Conservation (phyloP, 2,329 filamentous ascomycete species). For the Fusarium incarnatum region DNA sequence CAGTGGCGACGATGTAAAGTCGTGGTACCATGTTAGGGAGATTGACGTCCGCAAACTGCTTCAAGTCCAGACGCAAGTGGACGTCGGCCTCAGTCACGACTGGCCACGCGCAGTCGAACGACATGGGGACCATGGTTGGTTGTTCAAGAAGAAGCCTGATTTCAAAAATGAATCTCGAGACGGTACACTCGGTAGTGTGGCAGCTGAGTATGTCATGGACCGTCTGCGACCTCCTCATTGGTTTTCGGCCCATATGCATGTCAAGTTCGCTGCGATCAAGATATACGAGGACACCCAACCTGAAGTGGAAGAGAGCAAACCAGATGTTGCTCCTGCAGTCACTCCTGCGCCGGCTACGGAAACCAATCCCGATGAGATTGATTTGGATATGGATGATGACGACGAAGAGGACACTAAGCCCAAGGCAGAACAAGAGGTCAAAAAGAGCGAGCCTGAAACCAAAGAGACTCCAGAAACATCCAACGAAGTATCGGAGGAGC, state of each 20-base stretch:
- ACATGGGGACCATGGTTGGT: conserved; percentile 73
- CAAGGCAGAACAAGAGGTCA: not conserved
- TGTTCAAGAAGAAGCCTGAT: conserved; percentile 80
- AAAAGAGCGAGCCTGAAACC: not conserved
- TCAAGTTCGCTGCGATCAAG: conserved; percentile 82
- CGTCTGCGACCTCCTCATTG: conserved; percentile 84
- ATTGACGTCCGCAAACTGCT: conserved; percentile 91
- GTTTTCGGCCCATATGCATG: conserved; percentile 95
- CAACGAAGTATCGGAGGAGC: conserved; percentile 66
- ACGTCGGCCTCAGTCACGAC: conserved; percentile 93
- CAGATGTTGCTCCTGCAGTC: not conserved
- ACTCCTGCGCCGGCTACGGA: conserved; percentile 29
- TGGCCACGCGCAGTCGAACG: conserved; percentile 90
- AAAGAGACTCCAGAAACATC: conserved; percentile 31
- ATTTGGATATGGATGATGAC: conserved; percentile 72
- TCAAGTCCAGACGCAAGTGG: conserved; percentile 85
- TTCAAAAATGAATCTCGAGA: conserved; percentile 81
- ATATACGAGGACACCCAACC: conserved; percentile 60
- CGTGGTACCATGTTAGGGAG: conserved; percentile 90
- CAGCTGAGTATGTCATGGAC: conserved; percentile 84
- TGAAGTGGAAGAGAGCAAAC: conserved; percentile 21
- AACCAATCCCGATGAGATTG: conserved; percentile 75
- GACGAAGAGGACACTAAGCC: conserved; percentile 46
- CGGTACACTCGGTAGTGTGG: conserved; percentile 81
- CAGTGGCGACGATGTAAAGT: conserved; percentile 77